Evolutionary conservation across 140 eudicot genomes (phyloP).

Genomic region (Stevia rebaudiana): DNA sequence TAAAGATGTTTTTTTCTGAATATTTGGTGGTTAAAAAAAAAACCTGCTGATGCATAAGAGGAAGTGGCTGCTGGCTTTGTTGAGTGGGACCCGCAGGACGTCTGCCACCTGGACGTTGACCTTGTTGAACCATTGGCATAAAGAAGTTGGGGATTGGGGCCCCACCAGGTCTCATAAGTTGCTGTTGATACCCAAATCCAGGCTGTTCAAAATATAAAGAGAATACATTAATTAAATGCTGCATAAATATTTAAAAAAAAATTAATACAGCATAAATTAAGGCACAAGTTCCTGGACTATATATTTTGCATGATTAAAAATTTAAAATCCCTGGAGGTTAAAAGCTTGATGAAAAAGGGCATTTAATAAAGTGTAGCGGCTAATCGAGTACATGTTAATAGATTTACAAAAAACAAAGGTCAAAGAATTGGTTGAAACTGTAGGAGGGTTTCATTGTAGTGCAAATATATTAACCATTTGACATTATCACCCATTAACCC

Average conservation of each 20-base stretch:
- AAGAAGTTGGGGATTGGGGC: conserved; percentile 69
- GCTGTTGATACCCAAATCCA: conserved; percentile 97
- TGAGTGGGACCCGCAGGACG: conserved; percentile 54
- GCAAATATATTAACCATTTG: neutral
- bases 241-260: too few species aligned
- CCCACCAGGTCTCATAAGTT: conserved; percentile 75
- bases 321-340: too few species aligned
- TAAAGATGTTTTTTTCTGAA: neutral
- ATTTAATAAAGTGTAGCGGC: neutral
- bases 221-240: neutral
- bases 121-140: conserved; percentile 77
- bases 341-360: neutral
- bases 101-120: conserved; percentile 77
- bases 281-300: too few species aligned
- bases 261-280: too few species aligned
- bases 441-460: neutral
- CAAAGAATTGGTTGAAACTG: neutral
- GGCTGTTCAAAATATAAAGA: conserved; percentile 42
- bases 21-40: conserved; percentile 6
- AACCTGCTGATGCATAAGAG: conserved; percentile 82
- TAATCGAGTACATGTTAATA: too few species aligned
- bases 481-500: neutral
- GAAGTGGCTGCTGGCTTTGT: conserved; percentile 69
- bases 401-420: neutral
- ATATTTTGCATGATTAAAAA: too few species aligned